These are phyloP conservation scores for Penicillium hesseltinei DNA, from an alignment of 2,329 filamentous ascomycete species.

Conservation along the genomic window DNA sequence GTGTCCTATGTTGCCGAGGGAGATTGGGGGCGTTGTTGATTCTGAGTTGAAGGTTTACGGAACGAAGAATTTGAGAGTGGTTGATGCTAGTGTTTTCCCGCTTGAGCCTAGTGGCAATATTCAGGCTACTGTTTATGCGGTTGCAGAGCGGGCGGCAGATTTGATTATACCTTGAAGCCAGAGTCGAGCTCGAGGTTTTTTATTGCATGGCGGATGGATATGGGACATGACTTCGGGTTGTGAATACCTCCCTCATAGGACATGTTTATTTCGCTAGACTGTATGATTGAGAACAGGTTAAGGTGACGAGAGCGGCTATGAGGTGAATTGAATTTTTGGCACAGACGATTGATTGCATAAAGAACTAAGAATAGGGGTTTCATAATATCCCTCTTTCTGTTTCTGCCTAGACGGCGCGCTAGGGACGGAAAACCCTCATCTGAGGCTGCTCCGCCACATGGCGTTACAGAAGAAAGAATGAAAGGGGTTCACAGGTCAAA, in stretches of 20 bases:
- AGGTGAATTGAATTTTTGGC: not conserved
- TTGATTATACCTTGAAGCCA: conserved; percentile 8
- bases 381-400: not conserved
- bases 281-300: too few species aligned
- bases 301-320: too few species aligned
- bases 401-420: too few species aligned
- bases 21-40: conserved; percentile 32
- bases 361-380: not conserved
- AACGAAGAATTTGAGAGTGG: conserved; percentile 32
- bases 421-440: not conserved
- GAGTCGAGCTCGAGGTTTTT: not conserved
- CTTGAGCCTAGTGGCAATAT: conserved; percentile 39
- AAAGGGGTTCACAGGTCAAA: too few species aligned
- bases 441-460: not conserved
- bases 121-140: conserved; percentile 38
- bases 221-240: not conserved
- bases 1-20: conserved; percentile 33
- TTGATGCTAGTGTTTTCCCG: conserved; percentile 38
- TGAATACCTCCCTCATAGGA: not conserved
- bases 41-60: conserved; percentile 29
- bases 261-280: not conserved
- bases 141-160: conserved; percentile 34
- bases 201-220: not conserved
- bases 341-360: not conserved
- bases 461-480: too few species aligned